A percentile compares a stretch with the other conserved stretches of the same genome.
phyloP scores from a whole-genome alignment of 2,329 filamentous ascomycete species.

The Aphanoascus verrucosus region DNA sequence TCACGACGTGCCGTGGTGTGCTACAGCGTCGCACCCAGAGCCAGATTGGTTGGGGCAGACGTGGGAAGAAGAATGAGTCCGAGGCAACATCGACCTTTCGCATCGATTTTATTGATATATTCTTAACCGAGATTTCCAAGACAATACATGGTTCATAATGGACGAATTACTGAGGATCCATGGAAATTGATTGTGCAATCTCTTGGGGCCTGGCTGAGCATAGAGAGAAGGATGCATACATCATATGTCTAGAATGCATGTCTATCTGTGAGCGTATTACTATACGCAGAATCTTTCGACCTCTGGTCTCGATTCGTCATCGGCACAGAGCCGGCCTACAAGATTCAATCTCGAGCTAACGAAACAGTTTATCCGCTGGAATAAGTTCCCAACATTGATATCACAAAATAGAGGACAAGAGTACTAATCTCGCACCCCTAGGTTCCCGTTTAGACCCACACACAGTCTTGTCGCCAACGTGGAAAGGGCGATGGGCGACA shows the following conservation, averaged over 20 bases:
- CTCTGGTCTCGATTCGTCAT: neutral
- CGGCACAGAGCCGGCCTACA: neutral
- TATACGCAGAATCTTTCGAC: neutral
- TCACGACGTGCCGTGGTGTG: constrained; percentile 66
- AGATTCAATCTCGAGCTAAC: neutral
- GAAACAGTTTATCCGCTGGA: neutral
- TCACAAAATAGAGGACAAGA: neutral
- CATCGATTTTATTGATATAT: neutral
- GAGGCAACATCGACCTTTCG: neutral
- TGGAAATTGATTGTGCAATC: no score
- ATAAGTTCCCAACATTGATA: neutral
- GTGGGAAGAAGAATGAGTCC: constrained; percentile 26
- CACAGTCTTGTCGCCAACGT: neutral
- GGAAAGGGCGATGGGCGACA: neutral
- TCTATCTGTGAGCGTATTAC: constrained; percentile 3
- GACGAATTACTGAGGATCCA: no score
- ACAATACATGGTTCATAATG: no score
- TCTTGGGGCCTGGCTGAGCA: neutral
- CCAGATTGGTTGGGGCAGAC: constrained; percentile 49
- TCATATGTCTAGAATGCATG: neutral
- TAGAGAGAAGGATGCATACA: neutral
- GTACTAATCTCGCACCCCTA: neutral
- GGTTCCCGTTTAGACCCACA: neutral
- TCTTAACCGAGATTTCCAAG: neutral
- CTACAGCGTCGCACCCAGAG: constrained; percentile 48